Conservation (phyloP, 345 rosid species). For the Arabis hirsuta region DNA sequence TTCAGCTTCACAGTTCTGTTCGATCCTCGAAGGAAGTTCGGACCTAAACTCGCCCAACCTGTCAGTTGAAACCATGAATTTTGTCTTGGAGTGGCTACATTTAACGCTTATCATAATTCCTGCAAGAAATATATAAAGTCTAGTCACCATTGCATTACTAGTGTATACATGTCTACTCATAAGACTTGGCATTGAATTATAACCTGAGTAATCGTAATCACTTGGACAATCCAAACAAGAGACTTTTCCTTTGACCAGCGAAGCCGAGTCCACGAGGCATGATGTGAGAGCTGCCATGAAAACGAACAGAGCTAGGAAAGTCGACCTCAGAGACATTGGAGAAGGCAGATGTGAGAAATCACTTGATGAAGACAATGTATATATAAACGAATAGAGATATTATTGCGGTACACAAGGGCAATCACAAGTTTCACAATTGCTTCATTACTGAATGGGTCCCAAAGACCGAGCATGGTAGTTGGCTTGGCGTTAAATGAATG, state of each 20-base stretch:
- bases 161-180: not conserved
- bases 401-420: constrained; percentile 34
- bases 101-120: constrained; percentile 67
- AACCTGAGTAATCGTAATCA: constrained; percentile 67
- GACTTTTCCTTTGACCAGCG: constrained; percentile 56
- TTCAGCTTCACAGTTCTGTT: constrained; percentile 55
- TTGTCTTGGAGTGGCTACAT: constrained; percentile 55
- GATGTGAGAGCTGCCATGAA: constrained; percentile 48
- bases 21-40: constrained; percentile 51
- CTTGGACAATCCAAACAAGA: constrained; percentile 67
- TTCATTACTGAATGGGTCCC: constrained; percentile 50
- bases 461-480: constrained; percentile 41
- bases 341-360: constrained; percentile 17
- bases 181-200: not conserved
- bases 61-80: constrained; percentile 49
- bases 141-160: not conserved
- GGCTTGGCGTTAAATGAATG: constrained; percentile 41
- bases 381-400: constrained; percentile 13
- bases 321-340: constrained; percentile 50
- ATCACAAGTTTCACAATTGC: constrained; percentile 20
- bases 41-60: constrained; percentile 61
- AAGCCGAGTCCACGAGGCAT: constrained; percentile 48
- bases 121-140: constrained; percentile 37
- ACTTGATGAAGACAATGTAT: constrained; percentile 27
- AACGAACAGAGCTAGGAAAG: constrained; percentile 38